A percentile compares a stretch with the other conserved stretches of the same genome.
Evolutionary conservation across 768 basidiomycete species (phyloP).

Genomic region (Kwoniella europaea): DNA sequence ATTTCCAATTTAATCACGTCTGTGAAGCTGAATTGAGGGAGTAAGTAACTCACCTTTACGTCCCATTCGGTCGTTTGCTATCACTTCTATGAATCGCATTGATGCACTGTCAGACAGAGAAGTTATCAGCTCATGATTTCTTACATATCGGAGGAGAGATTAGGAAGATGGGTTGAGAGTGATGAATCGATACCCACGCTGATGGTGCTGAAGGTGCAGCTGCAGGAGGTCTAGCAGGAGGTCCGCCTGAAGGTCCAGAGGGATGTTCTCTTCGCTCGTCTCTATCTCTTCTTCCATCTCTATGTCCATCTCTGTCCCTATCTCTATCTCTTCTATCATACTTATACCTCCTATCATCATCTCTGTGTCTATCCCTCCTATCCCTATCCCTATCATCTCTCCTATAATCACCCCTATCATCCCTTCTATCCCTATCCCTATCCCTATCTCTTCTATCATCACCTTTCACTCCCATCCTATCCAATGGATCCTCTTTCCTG

Average conservation of each 20-base stretch:
- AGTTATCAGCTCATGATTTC: background rate
- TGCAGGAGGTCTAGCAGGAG: slow-evolving; percentile 27
- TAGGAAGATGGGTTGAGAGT: background rate
- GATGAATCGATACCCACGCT: slow-evolving; percentile 6
- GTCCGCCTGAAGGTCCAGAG: slow-evolving; percentile 30
- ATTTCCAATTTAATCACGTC: background rate
- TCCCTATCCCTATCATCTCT: slow-evolving; percentile 12
- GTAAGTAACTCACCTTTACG: slow-evolving; percentile 72
- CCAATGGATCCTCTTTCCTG: slow-evolving; percentile 40
- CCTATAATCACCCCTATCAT: slow-evolving; percentile 18
- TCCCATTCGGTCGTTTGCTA: slow-evolving; percentile 93
- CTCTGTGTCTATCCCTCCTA: slow-evolving; percentile 17
- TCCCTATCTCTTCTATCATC: slow-evolving; percentile 23
- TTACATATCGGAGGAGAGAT: background rate
- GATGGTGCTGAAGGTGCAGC: slow-evolving; percentile 25
- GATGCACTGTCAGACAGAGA: slow-evolving; percentile 17
- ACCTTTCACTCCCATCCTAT: slow-evolving; percentile 40
- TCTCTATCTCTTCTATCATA: slow-evolving; percentile 28
- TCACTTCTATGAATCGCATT: slow-evolving; percentile 66
- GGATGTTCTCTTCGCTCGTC: background rate
- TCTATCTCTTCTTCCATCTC: slow-evolving; percentile 3
- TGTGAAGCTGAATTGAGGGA: slow-evolving; percentile 6
- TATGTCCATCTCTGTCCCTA: slow-evolving; percentile 6
- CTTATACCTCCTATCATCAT: slow-evolving; percentile 15
- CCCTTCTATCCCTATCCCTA: slow-evolving; percentile 12